Conservation (phyloP, 768 basidiomycete species). For the Gautieria morchelliformis region DNA sequence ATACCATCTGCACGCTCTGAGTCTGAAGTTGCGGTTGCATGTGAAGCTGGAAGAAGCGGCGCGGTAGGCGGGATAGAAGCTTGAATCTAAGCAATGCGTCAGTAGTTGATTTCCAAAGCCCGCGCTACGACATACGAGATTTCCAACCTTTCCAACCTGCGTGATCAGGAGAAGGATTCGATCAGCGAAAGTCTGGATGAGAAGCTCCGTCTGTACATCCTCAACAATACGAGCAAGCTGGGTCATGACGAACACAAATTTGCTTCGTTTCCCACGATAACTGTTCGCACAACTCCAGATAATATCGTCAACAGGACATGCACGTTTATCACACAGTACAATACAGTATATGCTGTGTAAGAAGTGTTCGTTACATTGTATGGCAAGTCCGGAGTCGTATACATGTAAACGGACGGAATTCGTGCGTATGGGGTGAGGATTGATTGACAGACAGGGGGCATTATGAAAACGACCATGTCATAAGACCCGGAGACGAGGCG, state of each 20-base stretch:
- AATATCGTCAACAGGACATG: too few relatives aligned
- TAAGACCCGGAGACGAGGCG: too few relatives aligned
- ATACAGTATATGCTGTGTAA: too few relatives aligned
- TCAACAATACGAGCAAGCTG: constrained; percentile 40
- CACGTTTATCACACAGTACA: too few relatives aligned
- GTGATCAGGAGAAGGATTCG: constrained; percentile 79
- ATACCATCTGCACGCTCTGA: constrained; percentile 8
- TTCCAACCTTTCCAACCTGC: constrained; percentile 86
- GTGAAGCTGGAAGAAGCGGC: constrained; percentile 37
- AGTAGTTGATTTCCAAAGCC: constrained; percentile 1
- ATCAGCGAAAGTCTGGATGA: constrained; percentile 75
- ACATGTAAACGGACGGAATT: too few relatives aligned
- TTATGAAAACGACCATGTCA: too few relatives aligned
- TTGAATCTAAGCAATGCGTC: constrained; percentile 53
- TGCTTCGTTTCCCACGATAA: too few relatives aligned
- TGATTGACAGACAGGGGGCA: too few relatives aligned
- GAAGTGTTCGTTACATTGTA: too few relatives aligned
- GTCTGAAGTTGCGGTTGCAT: constrained; percentile 29
- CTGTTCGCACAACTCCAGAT: too few relatives aligned
- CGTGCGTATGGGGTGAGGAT: too few relatives aligned
- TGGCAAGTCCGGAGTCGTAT: too few relatives aligned
- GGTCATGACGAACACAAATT: constrained; percentile 25
- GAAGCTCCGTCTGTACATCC: constrained; percentile 57
- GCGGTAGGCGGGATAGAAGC: constrained; percentile 66
- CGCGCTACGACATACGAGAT: constrained; percentile 40